Conservation (phyloP, 1,284 basidiomycete species). For the Mycena citricolor region DNA sequence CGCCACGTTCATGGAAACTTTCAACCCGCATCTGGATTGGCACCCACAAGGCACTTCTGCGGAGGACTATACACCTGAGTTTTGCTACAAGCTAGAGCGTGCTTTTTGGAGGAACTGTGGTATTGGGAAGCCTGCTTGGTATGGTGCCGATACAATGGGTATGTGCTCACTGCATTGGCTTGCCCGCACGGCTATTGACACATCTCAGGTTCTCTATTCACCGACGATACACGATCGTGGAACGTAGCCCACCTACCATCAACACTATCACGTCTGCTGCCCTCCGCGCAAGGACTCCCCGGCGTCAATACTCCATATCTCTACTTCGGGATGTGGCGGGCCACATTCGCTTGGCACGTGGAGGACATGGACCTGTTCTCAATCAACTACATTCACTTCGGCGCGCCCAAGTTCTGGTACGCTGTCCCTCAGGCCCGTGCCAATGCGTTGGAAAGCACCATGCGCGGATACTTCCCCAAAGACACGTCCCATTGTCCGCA, state of each 20-base stretch:
- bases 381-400: constrained; percentile 99
- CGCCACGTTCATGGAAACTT: constrained; percentile 62
- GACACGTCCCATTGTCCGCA: constrained; percentile 86
- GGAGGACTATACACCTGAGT: constrained; percentile 81
- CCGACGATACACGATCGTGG: constrained; percentile 81
- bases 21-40: constrained; percentile 75
- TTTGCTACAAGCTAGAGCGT: constrained; percentile 86
- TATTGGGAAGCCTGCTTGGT: constrained; percentile 88
- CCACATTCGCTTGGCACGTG: constrained; percentile 99
- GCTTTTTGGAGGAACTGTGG: constrained; percentile 93
- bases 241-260: constrained; percentile 93
- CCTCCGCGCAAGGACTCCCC: constrained; percentile 73
- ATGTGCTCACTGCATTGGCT: constrained; percentile 22
- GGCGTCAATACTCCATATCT: constrained; percentile 98
- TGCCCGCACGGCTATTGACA: constrained; percentile 4
- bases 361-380: constrained; percentile 98
- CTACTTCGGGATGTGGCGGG: constrained; percentile 99
- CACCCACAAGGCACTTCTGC: constrained; percentile 69
- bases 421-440: constrained; percentile 88
- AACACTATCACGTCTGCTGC: constrained; percentile 80
- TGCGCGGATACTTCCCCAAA: constrained; percentile 85
- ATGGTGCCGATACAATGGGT: constrained; percentile 95
- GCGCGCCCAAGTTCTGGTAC: constrained; percentile 97
- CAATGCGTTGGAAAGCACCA: constrained; percentile 74
- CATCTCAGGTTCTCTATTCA: constrained; percentile 77